Conservation (phyloP, 2,329 filamentous ascomycete species). For the Verticillium longisporum region DNA sequence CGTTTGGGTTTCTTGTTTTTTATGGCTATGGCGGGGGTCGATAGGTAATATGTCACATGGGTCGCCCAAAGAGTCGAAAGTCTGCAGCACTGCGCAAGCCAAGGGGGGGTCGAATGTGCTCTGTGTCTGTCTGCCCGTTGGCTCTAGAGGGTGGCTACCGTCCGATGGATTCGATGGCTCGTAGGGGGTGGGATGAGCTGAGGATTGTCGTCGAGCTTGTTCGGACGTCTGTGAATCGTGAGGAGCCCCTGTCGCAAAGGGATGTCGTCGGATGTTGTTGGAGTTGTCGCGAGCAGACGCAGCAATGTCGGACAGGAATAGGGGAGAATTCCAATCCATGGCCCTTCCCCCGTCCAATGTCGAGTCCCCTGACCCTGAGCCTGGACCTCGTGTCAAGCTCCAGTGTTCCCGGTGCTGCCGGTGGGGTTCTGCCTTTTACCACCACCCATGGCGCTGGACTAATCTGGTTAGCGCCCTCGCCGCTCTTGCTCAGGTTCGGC, state of each 20-base stretch:
- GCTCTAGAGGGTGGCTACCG: constrained; percentile 3
- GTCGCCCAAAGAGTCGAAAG: constrained; percentile 1
- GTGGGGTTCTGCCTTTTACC: neutral
- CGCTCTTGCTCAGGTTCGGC: too few species aligned
- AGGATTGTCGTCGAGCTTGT: neutral
- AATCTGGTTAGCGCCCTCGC: too few species aligned
- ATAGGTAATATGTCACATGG: constrained; percentile 12
- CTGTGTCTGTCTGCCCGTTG: neutral
- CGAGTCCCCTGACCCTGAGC: neutral
- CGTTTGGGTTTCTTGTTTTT: neutral
- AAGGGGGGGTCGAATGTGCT: neutral
- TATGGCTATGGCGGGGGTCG: constrained; percentile 7
- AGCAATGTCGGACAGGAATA: neutral
- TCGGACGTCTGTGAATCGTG: neutral
- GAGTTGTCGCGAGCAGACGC: neutral
- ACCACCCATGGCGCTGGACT: too few species aligned
- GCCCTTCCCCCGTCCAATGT: neutral
- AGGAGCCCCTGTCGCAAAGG: neutral
- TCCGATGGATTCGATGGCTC: constrained; percentile 7
- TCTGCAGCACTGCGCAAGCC: neutral
- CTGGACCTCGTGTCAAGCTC: neutral
- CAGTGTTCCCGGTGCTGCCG: neutral
- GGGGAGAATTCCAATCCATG: neutral
- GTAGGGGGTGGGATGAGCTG: neutral
- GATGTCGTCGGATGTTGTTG: neutral